Conservation (phyloP, 805 yeast species). For the Wickerhamomyces chaumierensis region DNA sequence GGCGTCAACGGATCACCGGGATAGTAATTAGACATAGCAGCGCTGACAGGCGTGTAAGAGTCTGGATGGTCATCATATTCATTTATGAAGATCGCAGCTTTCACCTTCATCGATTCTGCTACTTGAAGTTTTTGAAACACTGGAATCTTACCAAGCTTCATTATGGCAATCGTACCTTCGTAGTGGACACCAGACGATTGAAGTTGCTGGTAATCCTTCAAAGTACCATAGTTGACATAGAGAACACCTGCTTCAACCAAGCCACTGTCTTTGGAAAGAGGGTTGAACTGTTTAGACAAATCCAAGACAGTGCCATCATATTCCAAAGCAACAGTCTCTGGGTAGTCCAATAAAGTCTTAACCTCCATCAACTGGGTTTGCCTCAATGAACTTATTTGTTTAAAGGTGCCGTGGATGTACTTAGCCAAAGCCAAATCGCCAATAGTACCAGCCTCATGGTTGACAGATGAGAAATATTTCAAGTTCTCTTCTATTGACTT, state of each 20-base stretch:
- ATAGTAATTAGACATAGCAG: constrained; percentile 44
- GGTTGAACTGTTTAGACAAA: constrained; percentile 45
- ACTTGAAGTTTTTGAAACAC: constrained; percentile 38
- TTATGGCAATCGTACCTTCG: constrained; percentile 41
- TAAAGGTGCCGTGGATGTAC: constrained; percentile 50
- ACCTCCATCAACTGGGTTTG: constrained; percentile 38
- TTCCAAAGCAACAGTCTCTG: constrained; percentile 26
- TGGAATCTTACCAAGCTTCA: constrained; percentile 44
- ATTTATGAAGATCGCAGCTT: constrained; percentile 58
- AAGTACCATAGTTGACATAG: constrained; percentile 59
- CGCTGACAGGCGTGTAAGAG: constrained; percentile 29
- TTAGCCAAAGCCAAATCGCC: constrained; percentile 70
- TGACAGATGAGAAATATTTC: constrained; percentile 30
- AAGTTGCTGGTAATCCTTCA: constrained; percentile 38
- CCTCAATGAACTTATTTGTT: constrained; percentile 39
- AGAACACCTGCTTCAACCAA: constrained; percentile 21
- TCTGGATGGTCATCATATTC: constrained; percentile 21
- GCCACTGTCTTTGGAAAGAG: constrained; percentile 51
- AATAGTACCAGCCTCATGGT: constrained; percentile 77
- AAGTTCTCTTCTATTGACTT: constrained; percentile 21
- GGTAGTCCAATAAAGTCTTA: constrained; percentile 55
- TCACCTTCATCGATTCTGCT: constrained; percentile 48
- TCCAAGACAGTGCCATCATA: constrained; percentile 18
- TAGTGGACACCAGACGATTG: constrained; percentile 25
- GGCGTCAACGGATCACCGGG: constrained; percentile 79